These are phyloP conservation scores for Boletus sensibilis DNA, from an alignment of 768 basidiomycete genomes.

Conservation along the genomic window DNA sequence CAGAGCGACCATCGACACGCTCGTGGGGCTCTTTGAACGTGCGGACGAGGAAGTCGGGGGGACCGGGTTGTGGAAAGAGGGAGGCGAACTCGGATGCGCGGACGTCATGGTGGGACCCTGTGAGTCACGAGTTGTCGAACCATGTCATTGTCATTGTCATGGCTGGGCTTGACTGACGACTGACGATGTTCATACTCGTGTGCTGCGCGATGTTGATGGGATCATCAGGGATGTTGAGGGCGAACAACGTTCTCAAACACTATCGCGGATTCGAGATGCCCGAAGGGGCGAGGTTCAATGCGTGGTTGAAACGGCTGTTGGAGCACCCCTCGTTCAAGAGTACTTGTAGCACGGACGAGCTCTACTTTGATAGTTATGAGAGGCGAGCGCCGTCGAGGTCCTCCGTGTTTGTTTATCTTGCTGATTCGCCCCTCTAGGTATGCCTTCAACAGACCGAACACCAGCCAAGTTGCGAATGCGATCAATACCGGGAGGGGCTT, in stretches of 20 bases:
- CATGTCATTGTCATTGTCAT: too few relatives aligned
- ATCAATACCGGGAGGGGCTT: slow-evolving; percentile 65
- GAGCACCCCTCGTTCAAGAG: slow-evolving; percentile 60
- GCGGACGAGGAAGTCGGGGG: slow-evolving; percentile 50
- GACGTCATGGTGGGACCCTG: slow-evolving; percentile 74
- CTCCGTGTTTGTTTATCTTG: background rate
- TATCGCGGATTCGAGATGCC: slow-evolving; percentile 68
- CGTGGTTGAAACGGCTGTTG: slow-evolving; percentile 54
- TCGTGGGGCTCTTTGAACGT: slow-evolving; percentile 52
- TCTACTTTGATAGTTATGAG: slow-evolving; percentile 74
- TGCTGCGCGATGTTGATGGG: background rate
- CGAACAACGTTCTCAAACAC: slow-evolving; percentile 59
- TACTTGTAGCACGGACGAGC: slow-evolving; percentile 65
- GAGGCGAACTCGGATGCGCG: slow-evolving; percentile 55
- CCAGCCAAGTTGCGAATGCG: slow-evolving; percentile 72
- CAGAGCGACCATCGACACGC: slow-evolving; percentile 45
- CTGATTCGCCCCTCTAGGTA: slow-evolving; percentile 44
- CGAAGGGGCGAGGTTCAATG: slow-evolving; percentile 44
- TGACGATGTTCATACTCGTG: background rate
- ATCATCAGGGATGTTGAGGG: slow-evolving; percentile 65
- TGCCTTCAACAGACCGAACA: slow-evolving; percentile 74
- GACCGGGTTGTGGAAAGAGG: slow-evolving; percentile 58
- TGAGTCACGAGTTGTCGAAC: slow-evolving; percentile 34
- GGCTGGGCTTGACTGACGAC: background rate
- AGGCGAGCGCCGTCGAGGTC: slow-evolving; percentile 37